These are phyloP conservation scores for Fusarium chuoi DNA, from an alignment of 2,329 filamentous ascomycete species.

Conservation along the genomic window DNA sequence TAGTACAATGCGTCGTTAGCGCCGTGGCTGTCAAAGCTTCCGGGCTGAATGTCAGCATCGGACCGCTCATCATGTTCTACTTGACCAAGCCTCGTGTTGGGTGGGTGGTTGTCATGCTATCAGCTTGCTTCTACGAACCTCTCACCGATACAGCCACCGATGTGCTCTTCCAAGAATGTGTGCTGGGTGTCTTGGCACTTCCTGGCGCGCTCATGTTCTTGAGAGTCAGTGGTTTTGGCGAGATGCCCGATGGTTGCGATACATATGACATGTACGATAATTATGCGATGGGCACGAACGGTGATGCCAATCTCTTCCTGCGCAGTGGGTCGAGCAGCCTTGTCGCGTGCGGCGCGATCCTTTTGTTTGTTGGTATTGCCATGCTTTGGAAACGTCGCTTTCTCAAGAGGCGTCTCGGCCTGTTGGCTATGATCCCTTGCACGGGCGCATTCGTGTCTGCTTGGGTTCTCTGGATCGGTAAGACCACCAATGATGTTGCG, in stretches of 20 bases:
- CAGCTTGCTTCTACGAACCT: not conserved
- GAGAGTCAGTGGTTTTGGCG: not conserved
- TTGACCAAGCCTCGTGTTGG: not conserved
- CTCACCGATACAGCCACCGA: not conserved
- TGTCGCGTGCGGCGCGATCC: not conserved
- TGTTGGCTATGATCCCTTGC: not conserved
- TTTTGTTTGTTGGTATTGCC: not conserved
- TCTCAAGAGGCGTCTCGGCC: not conserved
- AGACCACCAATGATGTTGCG: fast-evolving
- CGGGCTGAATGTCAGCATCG: not conserved
- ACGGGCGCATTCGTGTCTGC: not conserved
- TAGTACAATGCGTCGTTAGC: not conserved
- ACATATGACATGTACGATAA: not conserved
- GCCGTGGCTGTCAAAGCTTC: not conserved
- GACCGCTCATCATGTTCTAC: not conserved
- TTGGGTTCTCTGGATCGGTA: not conserved
- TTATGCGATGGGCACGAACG: not conserved
- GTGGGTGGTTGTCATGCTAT: not conserved
- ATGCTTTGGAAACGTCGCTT: not conserved
- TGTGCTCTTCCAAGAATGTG: not conserved
- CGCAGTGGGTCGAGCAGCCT: not conserved
- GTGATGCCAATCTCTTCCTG: not conserved
- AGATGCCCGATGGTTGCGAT: not conserved
- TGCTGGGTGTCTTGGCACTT: not conserved
- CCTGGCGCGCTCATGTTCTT: not conserved